These are phyloP conservation scores for Neurospora sp. DNA, from an alignment of 495 filamentous ascomycete genomes.

Conservation along the genomic window DNA sequence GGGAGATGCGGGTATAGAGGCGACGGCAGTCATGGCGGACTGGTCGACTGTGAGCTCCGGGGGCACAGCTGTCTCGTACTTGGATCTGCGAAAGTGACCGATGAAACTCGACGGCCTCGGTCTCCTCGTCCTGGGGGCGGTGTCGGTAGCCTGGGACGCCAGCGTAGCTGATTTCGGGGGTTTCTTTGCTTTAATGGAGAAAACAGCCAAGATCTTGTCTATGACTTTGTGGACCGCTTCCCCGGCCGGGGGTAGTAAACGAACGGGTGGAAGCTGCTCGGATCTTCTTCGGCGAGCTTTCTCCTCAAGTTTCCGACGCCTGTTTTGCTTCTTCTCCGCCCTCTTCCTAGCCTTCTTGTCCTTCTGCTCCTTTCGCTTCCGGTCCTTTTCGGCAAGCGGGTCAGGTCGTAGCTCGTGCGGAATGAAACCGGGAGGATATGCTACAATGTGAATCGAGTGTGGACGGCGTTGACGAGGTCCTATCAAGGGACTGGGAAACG, in stretches of 20 bases:
- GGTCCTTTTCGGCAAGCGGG: slow-evolving; percentile 9
- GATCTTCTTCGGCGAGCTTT: slow-evolving; percentile 15
- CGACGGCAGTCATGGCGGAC: slow-evolving; percentile 16
- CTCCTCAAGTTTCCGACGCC: slow-evolving; percentile 10
- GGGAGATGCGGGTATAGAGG: slow-evolving; percentile 5
- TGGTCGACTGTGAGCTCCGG: slow-evolving; percentile 1
- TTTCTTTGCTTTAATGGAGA: slow-evolving; percentile 18
- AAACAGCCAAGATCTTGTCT: slow-evolving; percentile 31
- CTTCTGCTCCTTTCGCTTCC: slow-evolving; percentile 18
- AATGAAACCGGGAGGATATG: slow-evolving; percentile 40
- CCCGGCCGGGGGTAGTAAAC: slow-evolving; percentile 20
- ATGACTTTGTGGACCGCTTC: slow-evolving; percentile 24
- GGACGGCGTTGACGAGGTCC: slow-evolving; percentile 41
- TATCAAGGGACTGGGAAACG: slow-evolving; percentile 38
- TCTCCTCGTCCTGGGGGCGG: slow-evolving; percentile 1
- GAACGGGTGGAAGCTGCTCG: slow-evolving; percentile 18
- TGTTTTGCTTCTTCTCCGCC: slow-evolving; percentile 16
- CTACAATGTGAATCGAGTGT: slow-evolving; percentile 47
- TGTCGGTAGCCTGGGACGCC: slow-evolving; percentile 7
- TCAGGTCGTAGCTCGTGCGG: slow-evolving; percentile 36
- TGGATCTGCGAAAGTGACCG: slow-evolving; percentile 16
- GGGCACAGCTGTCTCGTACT: neutral
- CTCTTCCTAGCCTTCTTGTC: slow-evolving; percentile 16
- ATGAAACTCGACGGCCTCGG: slow-evolving; percentile 21
- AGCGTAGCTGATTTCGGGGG: neutral